Percentiles rank a stretch among this genome's conserved stretches.
Conservation (phyloP, 2,329 filamentous ascomycete species). For the Trichoderma sp. region DNA sequence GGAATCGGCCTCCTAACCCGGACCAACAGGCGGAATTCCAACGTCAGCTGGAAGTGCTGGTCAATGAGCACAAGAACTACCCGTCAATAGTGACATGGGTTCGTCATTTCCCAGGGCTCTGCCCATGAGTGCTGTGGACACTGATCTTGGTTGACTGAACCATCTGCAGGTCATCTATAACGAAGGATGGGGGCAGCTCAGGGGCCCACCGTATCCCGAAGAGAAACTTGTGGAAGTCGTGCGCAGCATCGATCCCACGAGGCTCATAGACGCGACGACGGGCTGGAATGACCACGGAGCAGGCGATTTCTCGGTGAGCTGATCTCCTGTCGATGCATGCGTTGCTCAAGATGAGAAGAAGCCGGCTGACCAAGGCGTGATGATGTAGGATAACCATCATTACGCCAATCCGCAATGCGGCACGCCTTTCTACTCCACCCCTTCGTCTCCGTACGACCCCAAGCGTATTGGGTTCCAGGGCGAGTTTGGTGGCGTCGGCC, state of each 20-base stretch:
- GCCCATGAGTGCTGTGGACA: not conserved
- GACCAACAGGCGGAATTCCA: slow-evolving; percentile 65
- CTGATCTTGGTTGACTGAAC: not conserved
- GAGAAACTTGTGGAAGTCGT: slow-evolving; percentile 58
- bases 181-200: slow-evolving; percentile 69
- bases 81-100: slow-evolving; percentile 68
- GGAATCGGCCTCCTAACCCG: slow-evolving; percentile 42
- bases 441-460: slow-evolving; percentile 58
- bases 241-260: slow-evolving; percentile 60
- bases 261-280: slow-evolving; percentile 63
- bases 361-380: not conserved
- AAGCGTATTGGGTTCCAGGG: slow-evolving; percentile 68
- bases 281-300: slow-evolving; percentile 71
- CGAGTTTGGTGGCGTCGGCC: slow-evolving; percentile 70
- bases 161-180: slow-evolving; percentile 63
- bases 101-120: slow-evolving; percentile 29
- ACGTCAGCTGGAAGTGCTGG: slow-evolving; percentile 62
- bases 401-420: slow-evolving; percentile 73
- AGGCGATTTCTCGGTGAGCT: slow-evolving; percentile 59
- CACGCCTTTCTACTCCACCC: slow-evolving; percentile 65
- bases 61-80: slow-evolving; percentile 66
- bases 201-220: slow-evolving; percentile 55
- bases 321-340: not conserved
- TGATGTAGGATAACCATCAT: slow-evolving; percentile 65
- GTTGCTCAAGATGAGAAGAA: not conserved